Percentiles rank a stretch among this genome's conserved stretches.
Conservation (phyloP, 1,284 basidiomycete species). For the Sphaerobolus stellatus region DNA sequence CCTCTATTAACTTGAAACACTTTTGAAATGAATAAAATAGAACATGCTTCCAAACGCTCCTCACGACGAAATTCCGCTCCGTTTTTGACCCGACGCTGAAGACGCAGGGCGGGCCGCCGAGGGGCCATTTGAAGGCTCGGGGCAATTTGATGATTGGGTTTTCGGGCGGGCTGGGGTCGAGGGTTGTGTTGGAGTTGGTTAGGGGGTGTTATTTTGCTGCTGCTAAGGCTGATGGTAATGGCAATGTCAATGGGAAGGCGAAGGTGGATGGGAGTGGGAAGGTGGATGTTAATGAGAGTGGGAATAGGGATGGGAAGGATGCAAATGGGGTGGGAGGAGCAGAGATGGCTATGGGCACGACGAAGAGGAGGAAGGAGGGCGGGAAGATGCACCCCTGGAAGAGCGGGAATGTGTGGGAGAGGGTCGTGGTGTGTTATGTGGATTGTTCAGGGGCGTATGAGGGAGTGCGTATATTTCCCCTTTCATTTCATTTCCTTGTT, state of each 20-base stretch:
- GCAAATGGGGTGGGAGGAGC: too few relatives aligned
- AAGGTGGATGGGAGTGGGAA: too few relatives aligned
- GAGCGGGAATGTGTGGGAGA: slow-evolving; percentile 56
- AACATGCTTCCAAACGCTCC: slow-evolving; percentile 63
- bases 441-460: slow-evolving; percentile 63
- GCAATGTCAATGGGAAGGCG: too few relatives aligned
- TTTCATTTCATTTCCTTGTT: too few relatives aligned
- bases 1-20: too few relatives aligned
- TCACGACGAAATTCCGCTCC: slow-evolving; percentile 63
- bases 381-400: slow-evolving; percentile 68
- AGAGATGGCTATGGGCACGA: too few relatives aligned
- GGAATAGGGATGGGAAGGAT: too few relatives aligned
- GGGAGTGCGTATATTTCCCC: too few relatives aligned
- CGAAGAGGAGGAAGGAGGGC: slow-evolving; percentile 39
- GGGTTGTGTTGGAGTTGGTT: slow-evolving; percentile 68
- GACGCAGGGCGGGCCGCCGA: slow-evolving; percentile 35
- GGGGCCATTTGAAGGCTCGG: slow-evolving; percentile 49
- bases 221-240: slow-evolving; percentile 21
- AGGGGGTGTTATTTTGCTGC: slow-evolving; percentile 56
- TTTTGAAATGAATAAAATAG: slow-evolving; percentile 35
- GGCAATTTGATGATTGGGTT: slow-evolving; percentile 67
- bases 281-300: too few relatives aligned
- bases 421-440: slow-evolving; percentile 63
- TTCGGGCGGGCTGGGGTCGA: slow-evolving; percentile 74
- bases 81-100: slow-evolving; percentile 66